Conservation (phyloP, 1,284 basidiomycete species). For the Microbotryomycetes sp. region DNA sequence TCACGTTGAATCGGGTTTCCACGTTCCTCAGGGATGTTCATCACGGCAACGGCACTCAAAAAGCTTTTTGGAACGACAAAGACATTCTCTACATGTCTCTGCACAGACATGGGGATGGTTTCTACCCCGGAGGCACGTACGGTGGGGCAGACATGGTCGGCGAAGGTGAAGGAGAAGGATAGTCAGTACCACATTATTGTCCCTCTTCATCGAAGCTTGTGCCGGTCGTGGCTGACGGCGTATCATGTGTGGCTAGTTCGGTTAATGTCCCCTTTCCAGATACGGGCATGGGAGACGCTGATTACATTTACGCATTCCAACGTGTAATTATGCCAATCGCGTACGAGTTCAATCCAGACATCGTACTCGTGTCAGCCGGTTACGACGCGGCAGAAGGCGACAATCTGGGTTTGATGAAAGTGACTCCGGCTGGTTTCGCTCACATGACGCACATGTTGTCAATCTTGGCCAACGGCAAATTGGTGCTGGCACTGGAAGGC, state of each 20-base stretch:
- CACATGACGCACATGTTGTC: slow-evolving; percentile 98
- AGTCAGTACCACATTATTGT: slow-evolving; percentile 57
- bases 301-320: slow-evolving; percentile 95
- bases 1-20: slow-evolving; percentile 12
- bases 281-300: slow-evolving; percentile 82
- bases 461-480: slow-evolving; percentile 76
- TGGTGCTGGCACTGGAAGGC: slow-evolving; percentile 93
- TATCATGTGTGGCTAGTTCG: slow-evolving; percentile 51
- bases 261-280: slow-evolving; percentile 96
- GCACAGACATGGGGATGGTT: slow-evolving; percentile 90
- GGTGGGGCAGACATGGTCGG: slow-evolving; percentile 81
- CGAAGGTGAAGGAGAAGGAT: slow-evolving; percentile 72
- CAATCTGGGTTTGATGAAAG: slow-evolving; percentile 79
- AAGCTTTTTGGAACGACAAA: slow-evolving; percentile 86
- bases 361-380: slow-evolving; percentile 95
- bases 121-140: slow-evolving; percentile 88
- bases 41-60: slow-evolving; percentile 95
- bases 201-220: slow-evolving; percentile 19
- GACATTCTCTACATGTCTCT: slow-evolving; percentile 92
- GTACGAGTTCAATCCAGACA: slow-evolving; percentile 88
- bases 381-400: slow-evolving; percentile 96
- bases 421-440: slow-evolving; percentile 89
- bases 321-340: slow-evolving; percentile 95
- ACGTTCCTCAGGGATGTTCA: slow-evolving; percentile 76
- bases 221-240: background rate